Evolutionary conservation across 2,329 filamentous ascomycete species (phyloP), one percentile per base, ranked within the genome.

Genomic region (Neopestalotiopsis clavispora): DNA sequence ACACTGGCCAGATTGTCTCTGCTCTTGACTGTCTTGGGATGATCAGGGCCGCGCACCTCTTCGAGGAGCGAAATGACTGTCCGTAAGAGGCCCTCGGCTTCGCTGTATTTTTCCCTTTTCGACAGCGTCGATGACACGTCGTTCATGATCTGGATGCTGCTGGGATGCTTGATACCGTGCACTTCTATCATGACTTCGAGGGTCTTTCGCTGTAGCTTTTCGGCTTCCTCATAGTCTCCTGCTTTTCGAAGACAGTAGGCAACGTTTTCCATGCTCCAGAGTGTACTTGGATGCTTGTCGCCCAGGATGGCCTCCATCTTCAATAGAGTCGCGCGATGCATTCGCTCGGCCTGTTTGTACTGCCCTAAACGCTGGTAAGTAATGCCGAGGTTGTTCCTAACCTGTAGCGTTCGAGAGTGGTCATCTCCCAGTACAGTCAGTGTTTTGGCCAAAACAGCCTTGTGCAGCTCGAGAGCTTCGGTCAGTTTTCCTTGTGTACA

Each of bases 21-120:
- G 20, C 61, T 65, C 17, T 40, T 40, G 20, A 65, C 13, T 67
- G n/a, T 71, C 28, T 38, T 38, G 58, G 58, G 58, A 28, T 60
- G 58, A 6, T 60, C 58, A 6, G 28, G 58, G 4, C 58, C 58
- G 28, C 28, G 58, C 14, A 60, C 58, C 23, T 60, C 32, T 38
- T 60, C 58, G 1, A 52, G n/a, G 45, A 52, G 45, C 4, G 17
- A n/a, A 2, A 52, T 52, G 45, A 52, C 45, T 23, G n/a, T 20
- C n/a, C 45, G 45, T 1, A 52, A 20, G 5, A n/a, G 20, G 9
- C 17, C 45, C 10, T 52, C 45, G 2, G 45, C 45, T 52, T 52
- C 45, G 17, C 45, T 20, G n/a, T 20, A 52, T 6, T n/a, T 52
- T 17, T 20, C n/a, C 20, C 20, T 14, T 3, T 52, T 52, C 3